Evolutionary conservation across 108 stramenopile species (phyloP).

Genomic region (Hondaea fermentalgiana): DNA sequence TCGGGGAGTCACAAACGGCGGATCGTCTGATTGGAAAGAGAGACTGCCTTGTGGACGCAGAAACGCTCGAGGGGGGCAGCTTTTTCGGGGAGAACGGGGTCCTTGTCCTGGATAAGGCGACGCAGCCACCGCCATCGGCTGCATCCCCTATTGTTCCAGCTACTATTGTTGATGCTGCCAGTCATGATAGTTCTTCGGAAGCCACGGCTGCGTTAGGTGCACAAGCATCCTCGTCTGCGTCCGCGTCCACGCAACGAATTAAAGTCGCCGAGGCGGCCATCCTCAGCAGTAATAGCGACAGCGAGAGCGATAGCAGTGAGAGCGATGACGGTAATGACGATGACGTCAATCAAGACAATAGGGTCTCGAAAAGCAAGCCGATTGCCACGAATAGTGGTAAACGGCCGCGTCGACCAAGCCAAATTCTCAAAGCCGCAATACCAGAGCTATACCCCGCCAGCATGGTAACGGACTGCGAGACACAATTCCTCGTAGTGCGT

Average conservation of each 20-base stretch:
- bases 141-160: not conserved
- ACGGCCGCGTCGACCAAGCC: not conserved
- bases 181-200: no score
- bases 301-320: no score
- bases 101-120: not conserved
- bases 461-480: not conserved
- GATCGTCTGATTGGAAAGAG: not conserved
- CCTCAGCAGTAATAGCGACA: no score
- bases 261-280: no score
- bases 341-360: no score
- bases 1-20: not conserved
- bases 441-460: not conserved
- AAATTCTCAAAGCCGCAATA: not conserved
- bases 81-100: conserved; percentile 8
- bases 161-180: no score
- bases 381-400: not conserved
- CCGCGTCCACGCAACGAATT: no score
- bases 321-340: no score
- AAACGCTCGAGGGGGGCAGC: not conserved
- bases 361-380: no score
- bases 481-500: not conserved
- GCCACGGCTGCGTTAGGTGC: no score
- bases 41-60: not conserved
- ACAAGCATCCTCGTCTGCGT: no score
- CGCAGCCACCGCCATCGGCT: not conserved